Percentiles rank a stretch among this genome's conserved stretches.
These are phyloP conservation scores for Alternaria gaisen DNA, from an alignment of 2,329 filamentous ascomycete genomes.

Conservation along the genomic window DNA sequence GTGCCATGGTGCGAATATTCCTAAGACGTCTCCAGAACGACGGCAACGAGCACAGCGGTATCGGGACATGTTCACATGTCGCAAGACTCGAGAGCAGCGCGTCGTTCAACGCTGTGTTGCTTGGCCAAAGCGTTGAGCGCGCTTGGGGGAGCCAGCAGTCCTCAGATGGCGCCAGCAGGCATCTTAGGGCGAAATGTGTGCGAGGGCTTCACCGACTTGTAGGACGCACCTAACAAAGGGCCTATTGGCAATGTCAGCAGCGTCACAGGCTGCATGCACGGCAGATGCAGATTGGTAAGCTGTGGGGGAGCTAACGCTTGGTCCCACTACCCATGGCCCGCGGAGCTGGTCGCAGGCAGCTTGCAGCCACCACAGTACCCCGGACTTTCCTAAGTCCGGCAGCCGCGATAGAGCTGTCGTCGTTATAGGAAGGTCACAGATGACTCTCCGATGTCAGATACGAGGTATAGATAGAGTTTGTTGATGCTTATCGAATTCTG, in stretches of 20 bases:
- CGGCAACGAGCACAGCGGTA: neutral
- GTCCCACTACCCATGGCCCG: constrained; percentile 5
- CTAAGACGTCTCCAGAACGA: neutral
- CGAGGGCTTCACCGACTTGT: constrained; percentile 8
- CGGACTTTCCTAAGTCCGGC: neutral
- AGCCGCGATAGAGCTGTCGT: constrained; percentile 1
- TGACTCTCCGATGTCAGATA: neutral
- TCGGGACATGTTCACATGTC: neutral
- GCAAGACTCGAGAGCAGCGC: constrained; percentile 1
- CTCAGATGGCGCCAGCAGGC: constrained; percentile 3
- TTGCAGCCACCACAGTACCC: constrained; percentile 1
- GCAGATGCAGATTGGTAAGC: constrained; percentile 5
- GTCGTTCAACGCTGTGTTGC: constrained; percentile 3
- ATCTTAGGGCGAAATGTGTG: neutral
- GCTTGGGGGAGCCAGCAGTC: neutral
- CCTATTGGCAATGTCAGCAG: constrained; percentile 2
- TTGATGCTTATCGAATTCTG: neutral
- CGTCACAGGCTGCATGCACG: constrained; percentile 11
- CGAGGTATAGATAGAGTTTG: neutral
- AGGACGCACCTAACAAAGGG: neutral
- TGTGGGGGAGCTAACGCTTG: constrained; percentile 8
- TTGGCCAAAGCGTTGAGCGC: neutral
- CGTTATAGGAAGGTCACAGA: neutral
- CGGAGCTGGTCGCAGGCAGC: neutral
- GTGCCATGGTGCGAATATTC: neutral